Conservation (phyloP, 805 yeast species). For the Candida oleophila region DNA sequence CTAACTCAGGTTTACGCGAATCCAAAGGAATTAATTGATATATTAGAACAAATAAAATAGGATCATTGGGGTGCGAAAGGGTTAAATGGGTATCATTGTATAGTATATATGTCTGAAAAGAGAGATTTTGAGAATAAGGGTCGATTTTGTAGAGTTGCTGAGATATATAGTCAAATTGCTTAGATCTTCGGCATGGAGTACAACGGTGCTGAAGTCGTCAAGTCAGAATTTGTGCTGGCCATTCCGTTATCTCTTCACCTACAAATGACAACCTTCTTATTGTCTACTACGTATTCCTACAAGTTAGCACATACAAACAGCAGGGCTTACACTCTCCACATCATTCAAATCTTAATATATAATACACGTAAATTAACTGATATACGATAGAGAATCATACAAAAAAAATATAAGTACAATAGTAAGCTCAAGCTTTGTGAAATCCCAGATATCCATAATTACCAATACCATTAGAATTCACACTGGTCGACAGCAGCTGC, state of each 20-base stretch:
- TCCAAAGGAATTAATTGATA: slow-evolving; percentile 29
- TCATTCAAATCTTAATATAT: neutral
- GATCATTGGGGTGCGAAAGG: neutral
- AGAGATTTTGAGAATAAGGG: too few species aligned
- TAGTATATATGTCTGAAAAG: too few species aligned
- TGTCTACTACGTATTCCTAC: too few species aligned
- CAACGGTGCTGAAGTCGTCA: too few species aligned
- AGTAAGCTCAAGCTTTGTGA: slow-evolving; percentile 16
- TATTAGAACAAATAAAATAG: slow-evolving; percentile 3
- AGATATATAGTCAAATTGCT: too few species aligned
- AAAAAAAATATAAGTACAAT: slow-evolving; percentile 12
- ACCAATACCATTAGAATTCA: slow-evolving; percentile 22
- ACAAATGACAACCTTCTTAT: too few species aligned
- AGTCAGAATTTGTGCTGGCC: too few species aligned
- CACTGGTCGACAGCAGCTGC: neutral
- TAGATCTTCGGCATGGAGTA: too few species aligned
- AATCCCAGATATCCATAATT: slow-evolving; percentile 38
- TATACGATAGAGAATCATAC: slow-evolving; percentile 7
- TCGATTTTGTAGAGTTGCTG: too few species aligned
- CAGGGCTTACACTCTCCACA: too few species aligned
- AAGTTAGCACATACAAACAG: too few species aligned
- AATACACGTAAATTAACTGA: slow-evolving; percentile 5
- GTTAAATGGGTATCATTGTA: neutral
- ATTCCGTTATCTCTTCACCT: too few species aligned
- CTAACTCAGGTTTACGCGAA: slow-evolving; percentile 38